Conservation (phyloP, 2,329 filamentous ascomycete genomes). For the Fusarium newnesense region DNA sequence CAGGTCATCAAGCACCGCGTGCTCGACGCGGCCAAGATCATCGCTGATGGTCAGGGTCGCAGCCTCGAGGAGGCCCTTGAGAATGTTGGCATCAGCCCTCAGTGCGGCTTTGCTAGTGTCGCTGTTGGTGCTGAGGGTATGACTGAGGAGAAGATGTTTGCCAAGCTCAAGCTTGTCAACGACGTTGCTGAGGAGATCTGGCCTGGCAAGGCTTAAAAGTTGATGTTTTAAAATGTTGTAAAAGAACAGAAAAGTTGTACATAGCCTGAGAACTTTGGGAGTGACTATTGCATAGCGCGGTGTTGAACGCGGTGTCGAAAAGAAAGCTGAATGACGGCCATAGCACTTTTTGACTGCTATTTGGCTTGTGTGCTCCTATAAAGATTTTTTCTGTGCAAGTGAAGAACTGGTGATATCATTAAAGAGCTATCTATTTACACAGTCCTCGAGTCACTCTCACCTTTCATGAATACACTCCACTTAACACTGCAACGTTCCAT, state of each 20-base stretch:
- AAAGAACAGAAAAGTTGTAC: constrained; percentile 1
- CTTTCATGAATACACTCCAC: neutral
- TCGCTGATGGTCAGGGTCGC: constrained; percentile 72
- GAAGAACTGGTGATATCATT: neutral
- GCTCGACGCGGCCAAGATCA: constrained; percentile 69
- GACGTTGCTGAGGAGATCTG: constrained; percentile 74
- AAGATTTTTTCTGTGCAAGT: neutral
- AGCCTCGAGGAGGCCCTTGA: constrained; percentile 71
- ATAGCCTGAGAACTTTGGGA: neutral
- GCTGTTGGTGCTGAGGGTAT: constrained; percentile 72
- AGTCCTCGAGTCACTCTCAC: neutral
- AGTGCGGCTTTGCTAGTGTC: constrained; percentile 78
- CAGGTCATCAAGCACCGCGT: constrained; percentile 65
- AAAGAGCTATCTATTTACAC: neutral
- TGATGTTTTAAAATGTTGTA: neutral
- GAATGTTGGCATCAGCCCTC: constrained; percentile 73
- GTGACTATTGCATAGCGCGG: constrained; percentile 27
- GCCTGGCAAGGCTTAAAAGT: constrained; percentile 46
- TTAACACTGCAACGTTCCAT: neutral
- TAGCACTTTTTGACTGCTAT: neutral
- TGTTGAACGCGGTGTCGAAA: constrained; percentile 25
- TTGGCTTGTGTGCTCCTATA: neutral
- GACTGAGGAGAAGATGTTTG: constrained; percentile 74
- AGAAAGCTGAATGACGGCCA: neutral
- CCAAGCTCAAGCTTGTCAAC: constrained; percentile 75